Evolutionary conservation across 192 early-diverging fungal species (phyloP).

Genomic region (Backusella sp.): DNA sequence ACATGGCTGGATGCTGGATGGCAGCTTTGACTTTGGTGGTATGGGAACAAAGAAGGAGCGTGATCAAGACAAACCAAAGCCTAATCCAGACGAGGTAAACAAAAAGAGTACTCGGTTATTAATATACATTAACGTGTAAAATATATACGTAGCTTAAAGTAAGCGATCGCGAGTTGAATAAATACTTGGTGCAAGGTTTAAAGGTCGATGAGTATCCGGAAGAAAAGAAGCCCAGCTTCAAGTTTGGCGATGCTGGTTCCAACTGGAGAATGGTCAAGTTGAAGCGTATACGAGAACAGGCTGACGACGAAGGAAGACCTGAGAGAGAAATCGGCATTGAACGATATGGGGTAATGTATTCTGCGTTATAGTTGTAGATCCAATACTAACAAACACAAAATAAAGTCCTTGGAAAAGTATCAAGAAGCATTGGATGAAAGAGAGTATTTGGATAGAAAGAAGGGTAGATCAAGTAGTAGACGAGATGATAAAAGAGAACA

Average conservation of each 20-base stretch:
- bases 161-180: slow-evolving; percentile 44
- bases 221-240: slow-evolving; percentile 39
- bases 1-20: slow-evolving; percentile 39
- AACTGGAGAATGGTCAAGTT: slow-evolving; percentile 84
- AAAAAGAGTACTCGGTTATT: not conserved
- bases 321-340: slow-evolving; percentile 69
- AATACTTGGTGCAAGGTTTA: slow-evolving; percentile 40
- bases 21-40: slow-evolving; percentile 38
- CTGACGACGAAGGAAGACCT: slow-evolving; percentile 60
- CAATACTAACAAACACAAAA: not conserved
- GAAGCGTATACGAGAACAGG: slow-evolving; percentile 61
- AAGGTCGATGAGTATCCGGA: slow-evolving; percentile 38
- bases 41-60: slow-evolving; percentile 41
- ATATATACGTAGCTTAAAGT: slow-evolving; percentile 30
- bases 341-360: slow-evolving; percentile 60
- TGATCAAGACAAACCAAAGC: slow-evolving; percentile 39
- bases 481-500: slow-evolving; percentile 17
- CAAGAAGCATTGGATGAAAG: slow-evolving; percentile 65
- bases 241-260: slow-evolving; percentile 55
- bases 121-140: not conserved
- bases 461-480: slow-evolving; percentile 7
- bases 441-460: slow-evolving; percentile 54
- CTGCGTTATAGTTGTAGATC: not conserved
- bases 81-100: slow-evolving; percentile 42
- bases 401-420: slow-evolving; percentile 61